Conservation (phyloP, 768 basidiomycete genomes). For the Kwoniella botswanensis region DNA sequence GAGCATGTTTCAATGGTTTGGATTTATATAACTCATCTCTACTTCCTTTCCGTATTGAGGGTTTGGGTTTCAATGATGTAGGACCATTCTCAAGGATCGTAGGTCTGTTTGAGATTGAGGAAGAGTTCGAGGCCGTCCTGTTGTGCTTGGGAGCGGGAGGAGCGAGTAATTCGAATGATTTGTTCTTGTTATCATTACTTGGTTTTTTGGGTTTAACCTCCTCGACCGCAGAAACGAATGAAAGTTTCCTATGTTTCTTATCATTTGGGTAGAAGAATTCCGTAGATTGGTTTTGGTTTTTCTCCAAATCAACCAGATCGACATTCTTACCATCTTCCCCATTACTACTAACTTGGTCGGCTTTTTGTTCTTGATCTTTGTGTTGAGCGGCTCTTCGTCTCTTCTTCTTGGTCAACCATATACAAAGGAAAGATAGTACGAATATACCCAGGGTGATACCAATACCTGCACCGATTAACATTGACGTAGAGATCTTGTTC, state of each 20-base stretch:
- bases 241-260: not conserved
- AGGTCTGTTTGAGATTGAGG: not conserved
- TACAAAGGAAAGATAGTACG: slow-evolving; percentile 33
- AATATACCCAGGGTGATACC: slow-evolving; percentile 42
- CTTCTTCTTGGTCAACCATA: slow-evolving; percentile 34
- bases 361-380: not conserved
- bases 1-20: slow-evolving; percentile 2
- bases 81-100: not conserved
- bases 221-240: not conserved
- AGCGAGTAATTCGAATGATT: not conserved
- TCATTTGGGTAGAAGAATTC: not conserved
- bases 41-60: not conserved
- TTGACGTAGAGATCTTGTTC: slow-evolving; percentile 35
- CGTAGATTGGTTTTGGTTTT: not conserved
- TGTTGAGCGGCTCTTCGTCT: slow-evolving; percentile 11
- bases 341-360: not conserved
- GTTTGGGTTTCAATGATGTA: not conserved
- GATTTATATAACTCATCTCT: not conserved
- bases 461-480: slow-evolving; percentile 42
- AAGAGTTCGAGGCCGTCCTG: not conserved
- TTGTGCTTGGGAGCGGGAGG: not conserved
- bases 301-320: not conserved
- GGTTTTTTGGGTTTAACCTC: not conserved
- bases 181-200: not conserved
- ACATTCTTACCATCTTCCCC: not conserved